Base-by-base conservation (phyloP, 176 grass and related monocot species). In the Stipa capillata region DNA sequence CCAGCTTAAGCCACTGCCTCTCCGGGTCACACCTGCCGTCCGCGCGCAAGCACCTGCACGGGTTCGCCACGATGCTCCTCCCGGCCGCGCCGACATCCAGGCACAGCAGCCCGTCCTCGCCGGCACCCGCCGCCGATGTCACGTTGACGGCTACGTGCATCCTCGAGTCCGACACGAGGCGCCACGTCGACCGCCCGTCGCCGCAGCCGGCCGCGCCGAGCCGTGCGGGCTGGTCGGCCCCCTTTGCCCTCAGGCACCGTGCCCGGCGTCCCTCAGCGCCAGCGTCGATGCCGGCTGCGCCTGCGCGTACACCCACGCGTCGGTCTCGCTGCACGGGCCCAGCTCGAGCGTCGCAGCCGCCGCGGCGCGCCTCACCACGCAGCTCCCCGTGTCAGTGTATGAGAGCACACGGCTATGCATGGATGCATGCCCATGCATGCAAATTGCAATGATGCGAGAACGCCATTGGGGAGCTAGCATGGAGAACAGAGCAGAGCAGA, bases 1-100 rank as follows among this genome's bases (percentile, higher is more conserved):
- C 78, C 24, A 96, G 14, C 63, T 92, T 96, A 63, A 96, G 90
- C 93, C 93, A 96, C 77, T 92, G 93, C 39, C 78, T 50, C 68
- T 88, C 80, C 11, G 89, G 89, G 60, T 96, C 87, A 37, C 93
- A 96, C 11, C 60, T 4, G 54, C 73, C 77, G 43, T 77, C 82
- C 17, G 50, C 51, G 34, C 29, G 69, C 53, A 87, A 42, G 81
- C 93, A 92, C 68, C 76, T 64, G 84, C 93, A 96, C 44, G 82
- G 82, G 84, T 88, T 96, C 15, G 93, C 90, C 43, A 96, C 72
- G 16, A 96, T 40, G 68, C 65, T 87, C 20, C 49, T 51, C 29
- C 83, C 86, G 71, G 91, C 89, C 4, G 8, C 48, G 69, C 84
- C 84, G 32, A 91, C 81, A 69, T 95, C 93, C 39, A 92, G 84